Evolutionary conservation across 495 filamentous ascomycete species (phyloP).

Genomic region (Talaromyces wortmannii): DNA sequence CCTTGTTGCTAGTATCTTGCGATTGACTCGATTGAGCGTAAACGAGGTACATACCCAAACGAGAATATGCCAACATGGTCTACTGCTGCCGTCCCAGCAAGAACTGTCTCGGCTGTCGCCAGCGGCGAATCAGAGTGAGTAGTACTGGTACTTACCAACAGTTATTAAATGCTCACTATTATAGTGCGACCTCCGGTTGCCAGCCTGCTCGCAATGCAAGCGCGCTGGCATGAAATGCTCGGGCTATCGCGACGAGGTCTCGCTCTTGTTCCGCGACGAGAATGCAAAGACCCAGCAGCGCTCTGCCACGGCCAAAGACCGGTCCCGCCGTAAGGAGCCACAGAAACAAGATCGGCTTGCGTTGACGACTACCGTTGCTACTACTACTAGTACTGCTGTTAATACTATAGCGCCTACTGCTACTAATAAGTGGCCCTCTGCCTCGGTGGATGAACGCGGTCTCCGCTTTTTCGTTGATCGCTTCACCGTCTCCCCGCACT

Average conservation of each 20-base stretch:
- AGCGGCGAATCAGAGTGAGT: conserved; percentile 48
- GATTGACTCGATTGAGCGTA: background rate
- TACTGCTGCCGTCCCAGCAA: conserved; percentile 67
- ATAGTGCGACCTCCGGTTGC: conserved; percentile 59
- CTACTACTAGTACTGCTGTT: no score
- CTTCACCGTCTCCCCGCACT: background rate
- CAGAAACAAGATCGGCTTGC: background rate
- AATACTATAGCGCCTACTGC: no score
- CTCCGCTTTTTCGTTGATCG: background rate
- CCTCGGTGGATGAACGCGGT: background rate
- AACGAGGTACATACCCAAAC: background rate
- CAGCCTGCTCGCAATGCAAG: conserved; percentile 61
- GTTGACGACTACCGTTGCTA: no score
- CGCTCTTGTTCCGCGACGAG: conserved; percentile 68
- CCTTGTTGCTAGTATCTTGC: no score
- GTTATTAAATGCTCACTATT: background rate
- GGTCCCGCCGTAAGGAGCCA: background rate
- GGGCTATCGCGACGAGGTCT: conserved; percentile 61
- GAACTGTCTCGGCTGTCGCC: conserved; percentile 66
- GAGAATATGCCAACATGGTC: conserved; percentile 42
- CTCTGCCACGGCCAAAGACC: background rate
- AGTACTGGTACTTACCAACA: no score
- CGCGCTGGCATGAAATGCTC: conserved; percentile 59
- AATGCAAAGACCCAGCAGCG: conserved; percentile 20
- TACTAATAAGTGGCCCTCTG: background rate